Conservation (phyloP, 2,329 filamentous ascomycete genomes). For the Verticillium isaacii region DNA sequence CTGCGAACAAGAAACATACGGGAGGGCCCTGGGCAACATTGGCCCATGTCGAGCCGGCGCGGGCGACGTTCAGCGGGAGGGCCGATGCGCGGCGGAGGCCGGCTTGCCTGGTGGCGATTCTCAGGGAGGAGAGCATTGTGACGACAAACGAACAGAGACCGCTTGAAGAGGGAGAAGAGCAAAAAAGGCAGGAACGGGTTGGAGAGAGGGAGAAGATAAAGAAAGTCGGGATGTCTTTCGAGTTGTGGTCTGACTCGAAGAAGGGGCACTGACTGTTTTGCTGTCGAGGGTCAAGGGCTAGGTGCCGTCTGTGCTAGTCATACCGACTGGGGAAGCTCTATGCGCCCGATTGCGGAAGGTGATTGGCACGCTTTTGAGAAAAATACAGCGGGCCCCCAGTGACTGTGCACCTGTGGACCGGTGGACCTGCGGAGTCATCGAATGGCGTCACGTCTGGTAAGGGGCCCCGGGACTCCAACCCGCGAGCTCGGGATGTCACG, state of each 20-base stretch:
- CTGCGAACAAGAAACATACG: conserved; percentile 49
- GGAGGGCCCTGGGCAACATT: conserved; percentile 91
- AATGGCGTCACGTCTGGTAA: background rate
- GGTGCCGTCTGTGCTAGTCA: background rate
- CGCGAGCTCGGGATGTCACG: background rate
- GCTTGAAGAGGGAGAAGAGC: background rate
- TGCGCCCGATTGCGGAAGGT: background rate
- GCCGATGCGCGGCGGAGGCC: conserved; percentile 12
- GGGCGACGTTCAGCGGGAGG: conserved; percentile 10
- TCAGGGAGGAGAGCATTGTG: conserved; percentile 13
- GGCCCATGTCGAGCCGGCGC: conserved; percentile 76
- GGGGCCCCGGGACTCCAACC: background rate
- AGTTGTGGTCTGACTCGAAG: conserved; percentile 2
- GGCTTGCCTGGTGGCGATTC: conserved; percentile 14
- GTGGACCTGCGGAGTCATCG: background rate
- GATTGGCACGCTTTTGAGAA: conserved; percentile 3
- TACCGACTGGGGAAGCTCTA: background rate
- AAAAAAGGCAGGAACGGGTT: background rate
- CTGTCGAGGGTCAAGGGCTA: background rate
- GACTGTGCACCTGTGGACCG: background rate
- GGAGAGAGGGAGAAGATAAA: background rate
- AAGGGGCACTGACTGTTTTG: background rate
- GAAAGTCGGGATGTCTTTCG: background rate
- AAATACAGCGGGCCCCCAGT: background rate
- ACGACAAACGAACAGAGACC: background rate